Evolutionary conservation across 164 flowering plant genomes (phyloP).

Genomic region (Magnolia officinalis): DNA sequence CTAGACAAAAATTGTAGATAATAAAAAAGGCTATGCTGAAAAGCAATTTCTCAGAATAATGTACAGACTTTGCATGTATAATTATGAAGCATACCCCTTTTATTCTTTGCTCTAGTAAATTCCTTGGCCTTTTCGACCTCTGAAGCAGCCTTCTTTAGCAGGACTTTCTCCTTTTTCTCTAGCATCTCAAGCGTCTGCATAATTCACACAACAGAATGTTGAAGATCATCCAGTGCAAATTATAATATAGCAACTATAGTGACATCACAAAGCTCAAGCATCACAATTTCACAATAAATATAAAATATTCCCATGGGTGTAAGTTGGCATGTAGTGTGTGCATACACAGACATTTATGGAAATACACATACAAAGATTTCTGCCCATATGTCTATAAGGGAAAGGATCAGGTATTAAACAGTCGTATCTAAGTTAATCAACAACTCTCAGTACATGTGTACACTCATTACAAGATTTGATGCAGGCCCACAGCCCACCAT

Average conservation of each 20-base stretch:
- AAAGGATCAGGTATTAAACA: too few relatives aligned
- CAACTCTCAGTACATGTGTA: too few relatives aligned
- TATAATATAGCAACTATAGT: not conserved
- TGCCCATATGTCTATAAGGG: too few relatives aligned
- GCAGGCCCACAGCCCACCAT: too few relatives aligned
- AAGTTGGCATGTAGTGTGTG: too few relatives aligned
- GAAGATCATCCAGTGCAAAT: not conserved
- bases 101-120: constrained; percentile 37
- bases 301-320: too few relatives aligned
- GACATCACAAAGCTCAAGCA: not conserved
- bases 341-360: too few relatives aligned
- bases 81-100: constrained; percentile 29
- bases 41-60: not conserved
- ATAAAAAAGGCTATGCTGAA: not conserved
- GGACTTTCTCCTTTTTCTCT: constrained; percentile 43
- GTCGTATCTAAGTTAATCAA: too few relatives aligned
- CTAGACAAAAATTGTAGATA: not conserved
- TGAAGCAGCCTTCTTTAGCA: constrained; percentile 31
- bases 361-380: too few relatives aligned
- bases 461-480: too few relatives aligned
- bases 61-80: not conserved
- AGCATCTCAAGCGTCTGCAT: constrained; percentile 42
- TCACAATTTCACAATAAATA: not conserved
- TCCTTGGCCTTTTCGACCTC: constrained; percentile 45
- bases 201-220: not conserved